phyloP scores from a whole-genome alignment of 2,329 filamentous ascomycete species.

The Xylaria digitata region DNA sequence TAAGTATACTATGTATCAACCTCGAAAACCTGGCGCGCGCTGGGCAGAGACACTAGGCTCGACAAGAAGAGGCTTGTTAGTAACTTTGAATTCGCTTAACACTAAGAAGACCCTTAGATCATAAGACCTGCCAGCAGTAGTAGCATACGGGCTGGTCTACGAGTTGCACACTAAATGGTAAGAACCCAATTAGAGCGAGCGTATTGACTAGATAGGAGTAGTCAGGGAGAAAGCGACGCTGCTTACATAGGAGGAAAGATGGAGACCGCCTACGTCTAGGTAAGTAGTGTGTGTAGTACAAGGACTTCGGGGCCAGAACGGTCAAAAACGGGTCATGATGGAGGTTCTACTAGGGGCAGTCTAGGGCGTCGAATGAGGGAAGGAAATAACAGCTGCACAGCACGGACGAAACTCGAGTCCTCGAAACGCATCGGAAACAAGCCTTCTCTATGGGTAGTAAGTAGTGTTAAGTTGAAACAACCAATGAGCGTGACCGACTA shows the following conservation, averaged over 20 bases:
- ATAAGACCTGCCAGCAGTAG: too few species aligned
- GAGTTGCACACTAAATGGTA: too few species aligned
- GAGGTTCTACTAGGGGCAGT: background rate
- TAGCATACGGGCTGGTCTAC: too few species aligned
- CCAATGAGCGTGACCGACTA: background rate
- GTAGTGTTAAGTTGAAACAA: background rate
- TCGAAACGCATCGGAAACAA: slow-evolving; percentile 29
- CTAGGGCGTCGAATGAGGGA: background rate
- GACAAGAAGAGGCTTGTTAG: background rate
- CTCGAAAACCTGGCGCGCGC: too few species aligned
- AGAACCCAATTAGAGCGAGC: background rate
- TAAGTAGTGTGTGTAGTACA: background rate
- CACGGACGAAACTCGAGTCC: slow-evolving; percentile 16
- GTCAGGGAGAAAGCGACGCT: too few species aligned
- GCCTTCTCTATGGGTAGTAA: slow-evolving; percentile 9
- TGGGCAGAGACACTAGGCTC: background rate
- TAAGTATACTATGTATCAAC: too few species aligned
- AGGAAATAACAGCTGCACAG: slow-evolving; percentile 16
- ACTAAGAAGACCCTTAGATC: too few species aligned
- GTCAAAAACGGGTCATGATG: background rate
- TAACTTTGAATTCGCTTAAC: background rate
- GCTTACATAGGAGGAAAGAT: too few species aligned
- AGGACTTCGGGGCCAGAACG: background rate
- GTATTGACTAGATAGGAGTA: too few species aligned
- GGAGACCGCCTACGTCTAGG: too few species aligned